Conservation (phyloP, 2,329 filamentous ascomycete species). For the Elsinoe fawcettii region DNA sequence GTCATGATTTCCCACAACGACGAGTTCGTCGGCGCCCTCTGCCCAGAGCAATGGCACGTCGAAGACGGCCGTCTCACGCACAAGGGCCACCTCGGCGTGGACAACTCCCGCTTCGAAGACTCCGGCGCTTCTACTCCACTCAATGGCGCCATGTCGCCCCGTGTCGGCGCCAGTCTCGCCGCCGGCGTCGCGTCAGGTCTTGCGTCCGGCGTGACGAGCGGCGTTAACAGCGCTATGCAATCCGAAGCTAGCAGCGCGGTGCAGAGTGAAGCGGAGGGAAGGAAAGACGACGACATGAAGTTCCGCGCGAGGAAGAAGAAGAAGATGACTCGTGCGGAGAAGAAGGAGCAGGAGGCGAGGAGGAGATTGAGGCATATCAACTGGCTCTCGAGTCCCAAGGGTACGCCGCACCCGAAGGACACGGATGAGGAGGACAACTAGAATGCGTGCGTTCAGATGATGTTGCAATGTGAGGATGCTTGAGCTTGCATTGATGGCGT, state of each 20-base stretch:
- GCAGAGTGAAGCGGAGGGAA: conserved; percentile 64
- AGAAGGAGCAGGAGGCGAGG: conserved; percentile 87
- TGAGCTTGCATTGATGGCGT: not conserved
- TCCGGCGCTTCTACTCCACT: conserved; percentile 52
- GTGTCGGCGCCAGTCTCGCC: conserved; percentile 42
- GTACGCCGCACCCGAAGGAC: conserved; percentile 64
- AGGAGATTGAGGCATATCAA: conserved; percentile 75
- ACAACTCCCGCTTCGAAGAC: conserved; percentile 82
- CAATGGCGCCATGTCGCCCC: conserved; percentile 57
- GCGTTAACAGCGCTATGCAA: conserved; percentile 18
- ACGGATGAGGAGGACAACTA: conserved; percentile 61
- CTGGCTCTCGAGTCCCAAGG: conserved; percentile 64
- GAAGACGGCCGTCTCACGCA: conserved; percentile 78
- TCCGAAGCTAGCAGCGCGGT: conserved; percentile 27
- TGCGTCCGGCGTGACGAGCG: conserved; percentile 20
- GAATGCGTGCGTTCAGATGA: conserved; percentile 18
- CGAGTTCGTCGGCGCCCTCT: conserved; percentile 92
- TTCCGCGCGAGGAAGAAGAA: conserved; percentile 93
- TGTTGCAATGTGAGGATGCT: not conserved
- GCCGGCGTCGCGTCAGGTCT: conserved; percentile 24
- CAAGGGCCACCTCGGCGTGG: conserved; percentile 67
- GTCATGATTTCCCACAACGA: conserved; percentile 99
- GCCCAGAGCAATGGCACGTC: conserved; percentile 94
- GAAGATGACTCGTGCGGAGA: conserved; percentile 95
- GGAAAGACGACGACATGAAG: conserved; percentile 61